These are phyloP conservation scores for Nosema granulosis DNA, from an alignment of 371 early-diverging fungal species.

Conservation along the genomic window DNA sequence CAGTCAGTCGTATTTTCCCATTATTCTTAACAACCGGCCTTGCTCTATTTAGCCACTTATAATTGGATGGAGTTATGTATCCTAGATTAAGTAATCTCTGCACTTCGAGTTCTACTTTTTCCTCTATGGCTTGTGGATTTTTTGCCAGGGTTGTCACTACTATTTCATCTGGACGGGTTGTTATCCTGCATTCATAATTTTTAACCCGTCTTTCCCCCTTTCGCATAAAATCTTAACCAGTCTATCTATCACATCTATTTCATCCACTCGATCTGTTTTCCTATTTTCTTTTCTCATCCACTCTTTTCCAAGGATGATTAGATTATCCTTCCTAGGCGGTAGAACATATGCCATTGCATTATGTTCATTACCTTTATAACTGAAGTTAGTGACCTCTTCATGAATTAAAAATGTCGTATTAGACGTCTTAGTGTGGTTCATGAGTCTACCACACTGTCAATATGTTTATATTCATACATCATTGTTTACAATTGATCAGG, in stretches of 20 bases:
- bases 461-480: no score
- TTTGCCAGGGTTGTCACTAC: no score
- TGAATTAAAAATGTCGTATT: constrained; percentile 1
- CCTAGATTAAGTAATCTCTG: background rate
- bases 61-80: constrained; percentile 34
- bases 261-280: background rate
- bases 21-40: constrained; percentile 25
- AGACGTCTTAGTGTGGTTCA: no score
- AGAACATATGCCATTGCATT: constrained; percentile 1
- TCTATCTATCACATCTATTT: background rate
- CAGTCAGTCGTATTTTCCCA: constrained; percentile 38
- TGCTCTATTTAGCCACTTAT: constrained; percentile 26
- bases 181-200: background rate
- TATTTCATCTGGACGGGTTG: no score
- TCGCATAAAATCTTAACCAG: background rate
- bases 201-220: background rate
- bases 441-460: no score
- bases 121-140: constrained; percentile 3
- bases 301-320: constrained; percentile 1
- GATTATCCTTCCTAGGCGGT: background rate
- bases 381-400: background rate
- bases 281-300: background rate
- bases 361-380: background rate
- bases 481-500: no score
- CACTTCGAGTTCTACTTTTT: constrained; percentile 5